A percentile compares a stretch with the other conserved stretches of the same genome.
Conservation (phyloP, 331 rosid genomes). For the Quercus lobata region DNA sequence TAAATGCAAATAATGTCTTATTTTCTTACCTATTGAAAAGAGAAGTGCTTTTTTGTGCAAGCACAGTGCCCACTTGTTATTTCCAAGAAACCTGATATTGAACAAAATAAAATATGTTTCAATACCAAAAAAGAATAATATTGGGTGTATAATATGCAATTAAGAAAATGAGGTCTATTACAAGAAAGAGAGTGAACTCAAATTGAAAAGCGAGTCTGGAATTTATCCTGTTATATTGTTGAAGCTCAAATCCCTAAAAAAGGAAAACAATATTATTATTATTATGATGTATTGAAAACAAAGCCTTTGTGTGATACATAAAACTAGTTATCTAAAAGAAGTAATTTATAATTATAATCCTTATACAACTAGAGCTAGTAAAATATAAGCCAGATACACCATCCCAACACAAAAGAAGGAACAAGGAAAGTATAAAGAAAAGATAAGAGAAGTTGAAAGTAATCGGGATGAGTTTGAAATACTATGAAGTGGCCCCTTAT, state of each 20-base stretch:
- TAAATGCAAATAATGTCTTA: constrained; percentile 3
- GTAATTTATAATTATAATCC: no score
- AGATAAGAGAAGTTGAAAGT: not conserved
- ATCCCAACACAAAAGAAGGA: not conserved
- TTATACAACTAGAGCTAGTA: no score
- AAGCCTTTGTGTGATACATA: no score
- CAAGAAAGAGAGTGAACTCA: constrained; percentile 53
- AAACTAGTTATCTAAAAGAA: not conserved
- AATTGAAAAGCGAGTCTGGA: constrained; percentile 58
- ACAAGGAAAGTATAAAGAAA: not conserved
- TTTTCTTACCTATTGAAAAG: constrained; percentile 60
- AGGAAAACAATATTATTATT: no score
- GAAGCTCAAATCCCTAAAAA: no score
- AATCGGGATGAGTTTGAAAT: not conserved
- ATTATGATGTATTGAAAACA: no score
- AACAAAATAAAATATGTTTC: constrained; percentile 14
- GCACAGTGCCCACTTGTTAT: constrained; percentile 58
- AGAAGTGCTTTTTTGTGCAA: constrained; percentile 32
- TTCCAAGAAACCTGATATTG: constrained; percentile 67
- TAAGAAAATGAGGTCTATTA: constrained; percentile 28
- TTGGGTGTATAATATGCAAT: not conserved
- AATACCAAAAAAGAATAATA: not conserved
- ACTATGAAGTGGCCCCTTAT: not conserved
- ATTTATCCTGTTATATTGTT: no score
- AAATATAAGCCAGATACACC: not conserved